Base-by-base conservation (phyloP, 1,139 yeast genomes). In the Pichia sp. region DNA sequence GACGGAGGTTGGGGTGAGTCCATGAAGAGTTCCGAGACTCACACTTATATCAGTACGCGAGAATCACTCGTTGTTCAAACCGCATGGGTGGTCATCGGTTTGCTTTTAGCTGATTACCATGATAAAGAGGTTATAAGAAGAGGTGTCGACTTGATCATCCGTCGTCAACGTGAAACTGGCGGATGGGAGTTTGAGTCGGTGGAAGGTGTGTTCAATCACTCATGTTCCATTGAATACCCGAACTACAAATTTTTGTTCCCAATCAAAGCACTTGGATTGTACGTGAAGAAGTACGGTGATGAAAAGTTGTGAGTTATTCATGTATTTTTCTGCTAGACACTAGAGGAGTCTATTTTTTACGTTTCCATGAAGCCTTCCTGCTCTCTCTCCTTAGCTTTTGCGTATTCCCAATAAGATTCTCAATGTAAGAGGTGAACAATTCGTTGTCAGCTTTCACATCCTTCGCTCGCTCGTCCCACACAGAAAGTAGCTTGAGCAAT, bases 1-100 rank as follows among this genome's bases (percentile, higher is more conserved):
- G 98, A 91, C 57, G 99, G 98, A 16, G 98, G 98, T 0, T 93
- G 98, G 98, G 85, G 94, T 36, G 99, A 93, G 58, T 69, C 79
- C 2, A 80, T 82, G 83, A 80, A 71, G 48, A 71, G 93, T 2
- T 80, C 91, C 52, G 97, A 88, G 55, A 71, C 85, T 1, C 93
- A 82, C 48, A 66, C 80, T 0, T 93, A 88, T 59, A 84, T 91
- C 4, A 44, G 52, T 16, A 71, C 74, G 17, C 72, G 69, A 12
- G 56, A 67, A 35, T 78, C 95, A 1, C 69, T 81, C 41, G 81
- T 81, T 1, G 96, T 91, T 0, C 97, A 88, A 56, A 87, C 97
- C 0, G 73, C 96, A 0, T 93, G 98, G 98, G 94, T 83, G 1
- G 53, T 84, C 8, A 84, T 91, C 47, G 94, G 91, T 0, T 66